Evolutionary conservation across 192 early-diverging fungal species (phyloP), one percentile per base, ranked within the genome.

Genomic region (Ramicandelaber brevisporus): DNA sequence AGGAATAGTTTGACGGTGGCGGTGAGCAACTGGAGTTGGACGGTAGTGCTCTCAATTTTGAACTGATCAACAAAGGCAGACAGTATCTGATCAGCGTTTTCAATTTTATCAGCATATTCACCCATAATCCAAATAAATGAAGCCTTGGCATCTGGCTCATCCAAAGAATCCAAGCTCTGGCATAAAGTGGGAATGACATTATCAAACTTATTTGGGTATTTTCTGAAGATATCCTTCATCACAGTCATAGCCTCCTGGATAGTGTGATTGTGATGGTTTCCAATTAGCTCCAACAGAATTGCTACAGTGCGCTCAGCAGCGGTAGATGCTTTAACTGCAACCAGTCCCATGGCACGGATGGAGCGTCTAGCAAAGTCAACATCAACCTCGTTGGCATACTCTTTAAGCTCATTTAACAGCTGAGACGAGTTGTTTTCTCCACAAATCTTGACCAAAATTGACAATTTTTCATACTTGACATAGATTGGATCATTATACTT

Each of bases 401-500:
- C 90, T 42, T 81, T 78, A 18, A 97, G 61, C 56, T 97, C 90
- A 21, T 68, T 73, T 17, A 97, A 53, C 21, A 97, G 63, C 33
- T 87, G 82, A 31, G 93, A 86, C 9, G 85, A 59, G 38, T 89
- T 92, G 34, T 63, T 57, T 31, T 79, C 78, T 13, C 68, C 72
- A 37, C 71, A 76, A 13, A 97, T 63, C 26, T 70, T 75, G 40
- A 93, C 76, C 47, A 97, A 73, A 22, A 97, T 75, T 29, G 85
- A 80, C 18, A 97, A 58, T 39, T 97, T 97, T 33, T 93, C 88
- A 20, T 75, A 56, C 49, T 97, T 97, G 38, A 97, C 86, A 36
- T 92, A 97, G 13, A 77, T 77, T 15, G 90, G 85, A 55, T 97
- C 90, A 50, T 97, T 93, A 60, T 87, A 97, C 46, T 87, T 88